Evolutionary conservation across 176 grass and related monocot genomes (phyloP).

Genomic region (Avena sativa): DNA sequence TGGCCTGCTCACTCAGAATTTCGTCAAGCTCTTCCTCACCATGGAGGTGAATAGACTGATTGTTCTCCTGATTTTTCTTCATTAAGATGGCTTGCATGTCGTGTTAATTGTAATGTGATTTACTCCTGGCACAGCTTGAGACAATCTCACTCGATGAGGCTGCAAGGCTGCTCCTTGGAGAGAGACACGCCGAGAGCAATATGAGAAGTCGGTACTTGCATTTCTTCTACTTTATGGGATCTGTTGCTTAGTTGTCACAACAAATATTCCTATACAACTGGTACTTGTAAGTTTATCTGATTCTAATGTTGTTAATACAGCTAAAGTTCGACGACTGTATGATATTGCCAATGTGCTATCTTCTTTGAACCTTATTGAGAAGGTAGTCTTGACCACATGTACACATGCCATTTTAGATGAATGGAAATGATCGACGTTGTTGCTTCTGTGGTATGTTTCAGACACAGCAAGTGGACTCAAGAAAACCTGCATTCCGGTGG

Average conservation of each 20-base stretch:
- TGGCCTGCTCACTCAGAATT: conserved; percentile 87
- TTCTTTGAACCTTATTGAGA: conserved; percentile 90
- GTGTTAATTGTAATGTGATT: background rate
- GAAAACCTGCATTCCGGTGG: conserved; percentile 95
- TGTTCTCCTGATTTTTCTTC: background rate
- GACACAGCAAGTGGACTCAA: conserved; percentile 73
- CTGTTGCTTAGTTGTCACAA: background rate
- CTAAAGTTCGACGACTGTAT: conserved; percentile 83
- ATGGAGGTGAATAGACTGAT: conserved; percentile 58
- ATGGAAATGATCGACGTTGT: background rate
- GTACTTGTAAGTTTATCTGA: background rate
- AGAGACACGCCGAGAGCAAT: conserved; percentile 67
- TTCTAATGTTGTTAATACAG: conserved; percentile 50
- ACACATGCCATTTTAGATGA: background rate
- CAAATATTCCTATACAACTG: conserved; percentile 5
- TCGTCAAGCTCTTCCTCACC: conserved; percentile 90
- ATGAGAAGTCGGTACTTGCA: conserved; percentile 74
- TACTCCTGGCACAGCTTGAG: conserved; percentile 48
- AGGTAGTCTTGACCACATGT: conserved; percentile 50
- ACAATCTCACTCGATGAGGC: conserved; percentile 57
- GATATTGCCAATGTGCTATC: conserved; percentile 95
- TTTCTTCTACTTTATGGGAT: conserved; percentile 34
- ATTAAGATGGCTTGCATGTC: background rate
- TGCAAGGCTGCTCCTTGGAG: conserved; percentile 77
- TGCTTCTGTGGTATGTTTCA: conserved; percentile 49